A percentile compares a stretch with the other conserved stretches of the same genome.
Conservation (phyloP, 2,329 filamentous ascomycete species). For the Epichloe hybrida region DNA sequence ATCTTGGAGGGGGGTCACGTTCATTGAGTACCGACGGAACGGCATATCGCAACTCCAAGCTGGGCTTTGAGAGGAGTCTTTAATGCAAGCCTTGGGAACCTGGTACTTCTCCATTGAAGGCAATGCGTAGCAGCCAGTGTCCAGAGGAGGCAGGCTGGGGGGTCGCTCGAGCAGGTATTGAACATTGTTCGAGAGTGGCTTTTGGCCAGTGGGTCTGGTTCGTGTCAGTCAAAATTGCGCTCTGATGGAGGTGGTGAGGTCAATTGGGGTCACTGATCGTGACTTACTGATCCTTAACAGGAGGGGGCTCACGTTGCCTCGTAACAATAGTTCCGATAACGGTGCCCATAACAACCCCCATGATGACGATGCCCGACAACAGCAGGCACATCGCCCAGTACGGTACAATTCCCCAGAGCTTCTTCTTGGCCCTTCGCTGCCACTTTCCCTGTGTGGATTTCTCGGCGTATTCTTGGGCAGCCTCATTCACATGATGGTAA, state of each 20-base stretch:
- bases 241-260: neutral
- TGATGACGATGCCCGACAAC: constrained; percentile 32
- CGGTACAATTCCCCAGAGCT: constrained; percentile 44
- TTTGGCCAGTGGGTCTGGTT: constrained; percentile 10
- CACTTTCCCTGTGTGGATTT: constrained; percentile 36
- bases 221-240: neutral
- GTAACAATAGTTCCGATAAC: constrained; percentile 23
- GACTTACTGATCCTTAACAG: constrained; percentile 13
- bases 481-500: constrained; percentile 40
- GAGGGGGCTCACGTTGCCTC: constrained; percentile 4
- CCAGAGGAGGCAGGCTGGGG: constrained; percentile 35
- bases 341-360: constrained; percentile 44
- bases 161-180: constrained; percentile 37
- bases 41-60: constrained; percentile 52
- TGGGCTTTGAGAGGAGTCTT: constrained; percentile 36
- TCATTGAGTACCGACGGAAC: constrained; percentile 30
- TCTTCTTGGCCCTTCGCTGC: constrained; percentile 39
- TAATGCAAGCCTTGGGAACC: constrained; percentile 42
- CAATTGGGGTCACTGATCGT: neutral
- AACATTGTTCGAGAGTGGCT: constrained; percentile 30
- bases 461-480: constrained; percentile 30
- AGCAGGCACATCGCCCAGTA: constrained; percentile 47
- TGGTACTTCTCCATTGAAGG: constrained; percentile 37
- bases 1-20: constrained; percentile 19
- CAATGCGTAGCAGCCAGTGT: constrained; percentile 42